Evolutionary conservation across 2,329 filamentous ascomycete genomes (phyloP), one percentile per base, ranked within the genome.

Genomic region (Colletotrichum plurivorum): DNA sequence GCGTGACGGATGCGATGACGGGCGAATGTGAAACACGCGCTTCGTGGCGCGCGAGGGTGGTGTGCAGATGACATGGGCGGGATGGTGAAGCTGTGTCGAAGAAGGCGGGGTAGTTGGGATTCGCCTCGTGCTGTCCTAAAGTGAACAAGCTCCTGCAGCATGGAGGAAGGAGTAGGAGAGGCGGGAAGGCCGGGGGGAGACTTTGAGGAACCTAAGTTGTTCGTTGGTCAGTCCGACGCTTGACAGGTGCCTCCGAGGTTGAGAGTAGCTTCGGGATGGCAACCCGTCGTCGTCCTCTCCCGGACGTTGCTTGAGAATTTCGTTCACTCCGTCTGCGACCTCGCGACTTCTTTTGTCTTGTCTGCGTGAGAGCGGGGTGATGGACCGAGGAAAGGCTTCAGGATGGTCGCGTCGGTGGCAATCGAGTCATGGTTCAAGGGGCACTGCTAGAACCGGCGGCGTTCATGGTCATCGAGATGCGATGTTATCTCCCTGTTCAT

Each of bases 1-100:
- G 65, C 52, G 51, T 59, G 16, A 18, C n/a, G 61, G 54, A 58
- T 54, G 49, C 65, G 54, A 59, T 59, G 65, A 54, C 60, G 43
- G 65, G 46, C 16, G 25, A 15, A 59, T 36, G 20, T 65, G 61
- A 65, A 59, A 68, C 65, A 31, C 53, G 60, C 27, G 58, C 36
- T 53, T 61, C 36, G 10, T 22, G 13, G 39, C 15, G 16, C 15
- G 25, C 36, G 22, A 25, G 22, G 57, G 31, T 36, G 31, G 43
- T 56, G 43, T 36, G 45, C 31, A 31, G 48, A 20, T 51, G 57
- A 46, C 31, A 12, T 15, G 16, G 52, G 43, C 25, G 41, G 25
- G 10, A n/a, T 20, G 53, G n/a, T n/a, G 53, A 46, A 27, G 52
- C 27, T 20, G 12, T 39, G 18, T 12, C 8, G 18, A 41, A 18